phyloP scores from a whole-genome alignment of 352 stramenopile genomes.

The Bremia lactucae region DNA sequence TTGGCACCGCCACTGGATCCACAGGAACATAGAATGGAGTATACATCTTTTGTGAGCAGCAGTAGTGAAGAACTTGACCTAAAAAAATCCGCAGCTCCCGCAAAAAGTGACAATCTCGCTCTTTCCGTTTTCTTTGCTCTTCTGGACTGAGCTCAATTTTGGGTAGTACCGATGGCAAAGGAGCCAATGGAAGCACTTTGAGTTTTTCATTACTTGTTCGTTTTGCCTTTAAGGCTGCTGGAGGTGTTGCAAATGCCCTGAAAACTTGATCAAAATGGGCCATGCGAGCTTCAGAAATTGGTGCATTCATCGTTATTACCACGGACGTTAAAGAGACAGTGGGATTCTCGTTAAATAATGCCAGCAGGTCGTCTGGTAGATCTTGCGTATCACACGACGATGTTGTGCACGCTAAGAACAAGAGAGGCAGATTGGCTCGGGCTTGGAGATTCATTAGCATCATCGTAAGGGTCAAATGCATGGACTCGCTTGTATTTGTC shows the following conservation, averaged over 20 bases:
- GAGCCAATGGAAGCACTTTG: slow-evolving; percentile 49
- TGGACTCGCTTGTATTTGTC: slow-evolving; percentile 56
- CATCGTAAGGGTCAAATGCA: slow-evolving; percentile 72
- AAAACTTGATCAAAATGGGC: slow-evolving; percentile 63
- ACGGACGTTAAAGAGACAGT: slow-evolving; percentile 35
- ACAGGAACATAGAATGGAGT: slow-evolving; percentile 63
- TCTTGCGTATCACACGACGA: slow-evolving; percentile 12
- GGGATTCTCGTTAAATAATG: slow-evolving; percentile 43
- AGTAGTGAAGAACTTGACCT: slow-evolving; percentile 76
- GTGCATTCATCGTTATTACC: slow-evolving; percentile 28
- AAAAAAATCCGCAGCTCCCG: slow-evolving; percentile 85
- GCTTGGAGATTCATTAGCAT: slow-evolving; percentile 68
- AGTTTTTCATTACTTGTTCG: slow-evolving; percentile 24
- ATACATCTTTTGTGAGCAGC: slow-evolving; percentile 54
- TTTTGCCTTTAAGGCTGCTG: slow-evolving; percentile 10
- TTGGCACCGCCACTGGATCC: slow-evolving; percentile 63
- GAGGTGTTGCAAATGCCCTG: slow-evolving; percentile 37
- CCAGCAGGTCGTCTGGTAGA: slow-evolving; percentile 39
- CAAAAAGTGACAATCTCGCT: slow-evolving; percentile 74
- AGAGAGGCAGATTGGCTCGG: slow-evolving; percentile 51
- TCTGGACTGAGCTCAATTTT: slow-evolving; percentile 22
- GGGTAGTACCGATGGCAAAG: slow-evolving; percentile 22
- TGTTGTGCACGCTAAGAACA: slow-evolving; percentile 70
- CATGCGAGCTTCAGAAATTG: slow-evolving; percentile 19
- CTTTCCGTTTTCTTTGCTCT: slow-evolving; percentile 35